Evolutionary conservation across 2,329 filamentous ascomycete genomes (phyloP), one percentile per base, ranked within the genome.

Genomic region (Epichloe sibirici): DNA sequence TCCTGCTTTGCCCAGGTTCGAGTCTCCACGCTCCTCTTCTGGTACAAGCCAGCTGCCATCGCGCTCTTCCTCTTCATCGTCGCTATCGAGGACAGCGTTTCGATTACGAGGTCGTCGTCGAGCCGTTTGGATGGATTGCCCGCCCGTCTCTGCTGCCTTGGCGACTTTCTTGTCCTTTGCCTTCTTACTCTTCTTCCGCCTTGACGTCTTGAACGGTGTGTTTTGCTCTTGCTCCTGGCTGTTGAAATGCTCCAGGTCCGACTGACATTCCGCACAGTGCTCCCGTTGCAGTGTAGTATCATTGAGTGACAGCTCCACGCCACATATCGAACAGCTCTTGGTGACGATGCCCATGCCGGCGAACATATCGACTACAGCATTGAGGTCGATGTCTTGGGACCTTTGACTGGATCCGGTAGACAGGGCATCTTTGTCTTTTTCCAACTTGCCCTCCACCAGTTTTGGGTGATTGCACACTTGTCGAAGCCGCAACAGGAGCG

Each of bases 391-490:
- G 11, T 78, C 76, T 17, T 75, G 71, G 48, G 74, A 72, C 53
- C 75, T 76, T 57, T 76, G 74, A 9, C 68, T 74, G 5, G 73
- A 71, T 55, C 80, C 86, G 1, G 82, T 85, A 1, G 82, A 77
- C 52, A 95, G 71, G 2, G 88, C 88, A 62, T 97, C 93, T 61
- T 85, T 89, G 65, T 98, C 93, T 58, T 88, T 88, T 52, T 85
- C 85, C 53, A 96, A 75, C 63, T 94, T 91, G 57, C 84, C 85
- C 58, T 88, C 88, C 12, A 95, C 85, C 45, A 98, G 75, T 58
- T 89, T 85, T 0, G 90, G 90, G 65, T 98, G 93, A 63, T 98
- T 95, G 68, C 93, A 98, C 21, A 90, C 88, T 67, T 98, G 93
- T 55, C 93, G 80, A 55, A 98, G 74, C 40, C 93, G 84, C 52